Percentiles rank a stretch among this genome's conserved stretches.
Evolutionary conservation across 2,329 filamentous ascomycete species (phyloP).

Genomic region (Aureobasidium leucospermi): DNA sequence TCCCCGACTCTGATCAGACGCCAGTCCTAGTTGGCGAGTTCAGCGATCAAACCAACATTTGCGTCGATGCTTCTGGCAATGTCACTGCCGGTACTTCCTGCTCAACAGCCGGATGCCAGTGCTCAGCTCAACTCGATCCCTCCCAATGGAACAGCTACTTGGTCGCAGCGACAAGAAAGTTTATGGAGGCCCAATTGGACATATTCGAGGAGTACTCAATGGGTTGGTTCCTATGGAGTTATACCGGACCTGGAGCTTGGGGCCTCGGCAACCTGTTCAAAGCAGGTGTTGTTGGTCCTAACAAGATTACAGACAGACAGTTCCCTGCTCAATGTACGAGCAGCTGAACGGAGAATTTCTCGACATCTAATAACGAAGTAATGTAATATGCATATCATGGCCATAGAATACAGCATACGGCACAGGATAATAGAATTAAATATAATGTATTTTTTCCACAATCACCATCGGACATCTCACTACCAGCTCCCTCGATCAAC

Average conservation of each 20-base stretch:
- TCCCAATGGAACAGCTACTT: constrained; percentile 39
- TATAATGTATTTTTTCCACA: no score
- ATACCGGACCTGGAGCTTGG: constrained; percentile 37
- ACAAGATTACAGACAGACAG: constrained; percentile 27
- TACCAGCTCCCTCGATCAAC: no score
- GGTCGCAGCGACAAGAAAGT: constrained; percentile 41
- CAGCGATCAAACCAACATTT: constrained; percentile 48
- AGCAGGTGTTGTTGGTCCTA: constrained; percentile 31
- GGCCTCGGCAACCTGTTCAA: constrained; percentile 33
- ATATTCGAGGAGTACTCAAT: constrained; percentile 44
- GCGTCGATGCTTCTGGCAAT: constrained; percentile 47
- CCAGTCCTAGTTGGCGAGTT: constrained; percentile 49
- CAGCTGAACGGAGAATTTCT: no score
- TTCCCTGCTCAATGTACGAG: constrained; percentile 21
- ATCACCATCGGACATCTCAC: no score
- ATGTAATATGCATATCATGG: no score
- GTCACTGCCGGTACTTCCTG: constrained; percentile 33
- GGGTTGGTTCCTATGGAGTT: constrained; percentile 52
- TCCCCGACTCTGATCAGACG: constrained; percentile 26
- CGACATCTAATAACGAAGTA: no score
- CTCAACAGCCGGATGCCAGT: constrained; percentile 31
- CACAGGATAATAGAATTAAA: no score
- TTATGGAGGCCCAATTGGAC: constrained; percentile 49
- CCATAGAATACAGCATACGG: no score
- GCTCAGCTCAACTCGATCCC: constrained; percentile 36